Evolutionary conservation across 2,329 filamentous ascomycete genomes (phyloP), one percentile per base, ranked within the genome.

Genomic region (Penicillium frequentans): DNA sequence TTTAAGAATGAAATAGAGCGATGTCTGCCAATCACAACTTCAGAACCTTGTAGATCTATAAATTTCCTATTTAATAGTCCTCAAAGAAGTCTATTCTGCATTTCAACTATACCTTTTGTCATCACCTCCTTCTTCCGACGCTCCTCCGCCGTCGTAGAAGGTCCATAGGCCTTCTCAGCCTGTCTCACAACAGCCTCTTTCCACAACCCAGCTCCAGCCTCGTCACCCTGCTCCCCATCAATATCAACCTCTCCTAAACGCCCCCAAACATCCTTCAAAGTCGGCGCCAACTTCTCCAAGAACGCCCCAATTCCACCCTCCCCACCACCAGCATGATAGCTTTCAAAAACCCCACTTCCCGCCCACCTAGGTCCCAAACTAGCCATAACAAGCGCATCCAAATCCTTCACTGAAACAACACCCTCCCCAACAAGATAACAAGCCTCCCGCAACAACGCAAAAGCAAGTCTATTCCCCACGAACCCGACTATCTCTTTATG

Each of bases 281-380:
- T 84, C 11, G 76, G 78, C 6, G 81, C 82, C 62, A 86, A 80
- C 63, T 85, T 86, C 46, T 78, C 74, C 62, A 86, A 76, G 56
- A 86, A 84, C 0, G 75, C 79, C 13, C 74, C 70, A 55, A 86
- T 69, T 1, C 84, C 83, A 2, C 77, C 79, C 11, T 76, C 73
- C 3, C 84, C 84, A 11, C 84, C 84, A 2, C 84, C 84, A 51
- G 82, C 82, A 71, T 83, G 80, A 70, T 86, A 86, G 49, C 81
- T 81, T 67, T 83, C 82, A 65, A 86, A 85, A 3, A 83, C 81
- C 1, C 83, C 83, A 23, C 80, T 79, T 7, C 83, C 77, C 9
- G 81, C 78, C 82, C 83, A 85, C 49, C 82, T 63, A 1, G 82
- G 81, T 1, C 83, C 83, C 71, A 85, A 76, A 44, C 77, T 81